These are phyloP conservation scores for Mallotus nudiflorus DNA, from an alignment of 345 rosid species.

Conservation along the genomic window DNA sequence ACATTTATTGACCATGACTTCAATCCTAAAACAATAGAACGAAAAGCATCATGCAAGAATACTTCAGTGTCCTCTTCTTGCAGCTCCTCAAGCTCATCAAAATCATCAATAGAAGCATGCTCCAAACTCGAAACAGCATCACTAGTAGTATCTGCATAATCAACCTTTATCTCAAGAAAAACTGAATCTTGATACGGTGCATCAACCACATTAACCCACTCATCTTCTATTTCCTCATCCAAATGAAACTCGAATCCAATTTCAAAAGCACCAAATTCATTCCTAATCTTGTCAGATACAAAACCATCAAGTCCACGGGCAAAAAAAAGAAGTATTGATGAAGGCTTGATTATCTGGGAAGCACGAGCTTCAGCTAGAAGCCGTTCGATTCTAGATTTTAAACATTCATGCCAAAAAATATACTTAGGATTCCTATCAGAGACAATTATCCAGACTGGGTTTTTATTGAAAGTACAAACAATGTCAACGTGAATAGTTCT, in stretches of 20 bases:
- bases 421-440: slow-evolving; percentile 81
- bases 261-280: slow-evolving; percentile 56
- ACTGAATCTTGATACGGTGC: slow-evolving; percentile 47
- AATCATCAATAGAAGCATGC: slow-evolving; percentile 14
- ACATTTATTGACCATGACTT: slow-evolving; percentile 17
- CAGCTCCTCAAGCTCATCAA: slow-evolving; percentile 20
- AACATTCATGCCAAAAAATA: slow-evolving; percentile 64
- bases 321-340: slow-evolving; percentile 65
- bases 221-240: slow-evolving; percentile 51
- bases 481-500: slow-evolving; percentile 62
- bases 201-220: slow-evolving; percentile 61
- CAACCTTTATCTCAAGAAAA: slow-evolving; percentile 58
- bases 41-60: slow-evolving; percentile 30
- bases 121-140: slow-evolving; percentile 22
- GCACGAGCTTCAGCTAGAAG: slow-evolving; percentile 54
- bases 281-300: slow-evolving; percentile 33
- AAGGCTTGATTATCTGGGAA: slow-evolving; percentile 47
- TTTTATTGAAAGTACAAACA: slow-evolving; percentile 58
- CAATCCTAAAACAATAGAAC: slow-evolving; percentile 46
- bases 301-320: slow-evolving; percentile 49
- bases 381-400: slow-evolving; percentile 49
- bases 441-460: slow-evolving; percentile 79
- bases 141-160: not conserved
- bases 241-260: slow-evolving; percentile 35
- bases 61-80: slow-evolving; percentile 25